phyloP scores from a whole-genome alignment of 352 stramenopile genomes.

The Phytophthora megakarya region DNA sequence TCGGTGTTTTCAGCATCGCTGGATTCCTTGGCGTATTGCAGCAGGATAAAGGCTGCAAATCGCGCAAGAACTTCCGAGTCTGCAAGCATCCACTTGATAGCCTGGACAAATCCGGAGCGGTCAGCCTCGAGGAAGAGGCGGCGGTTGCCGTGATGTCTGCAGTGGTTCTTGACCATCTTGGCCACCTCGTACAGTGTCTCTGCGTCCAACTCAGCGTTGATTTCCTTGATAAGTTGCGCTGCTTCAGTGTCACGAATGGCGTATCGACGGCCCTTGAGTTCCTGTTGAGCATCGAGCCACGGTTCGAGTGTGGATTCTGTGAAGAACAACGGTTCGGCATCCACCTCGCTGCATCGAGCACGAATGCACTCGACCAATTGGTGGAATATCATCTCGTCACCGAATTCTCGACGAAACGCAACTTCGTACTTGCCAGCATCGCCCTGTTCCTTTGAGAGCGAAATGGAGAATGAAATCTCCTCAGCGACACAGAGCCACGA shows the following conservation, averaged over 20 bases:
- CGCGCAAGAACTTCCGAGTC: conserved; percentile 61
- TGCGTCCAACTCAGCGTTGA: conserved; percentile 61
- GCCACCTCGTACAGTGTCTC: conserved; percentile 70
- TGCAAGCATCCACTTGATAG: conserved; percentile 68
- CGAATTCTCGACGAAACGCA: conserved; percentile 55
- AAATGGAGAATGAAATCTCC: conserved; percentile 62
- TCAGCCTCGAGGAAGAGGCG: conserved; percentile 55
- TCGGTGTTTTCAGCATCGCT: conserved; percentile 30
- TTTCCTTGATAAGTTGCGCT: conserved; percentile 52
- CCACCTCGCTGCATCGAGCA: conserved; percentile 56
- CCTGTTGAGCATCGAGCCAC: conserved; percentile 62
- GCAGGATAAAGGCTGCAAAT: conserved; percentile 70
- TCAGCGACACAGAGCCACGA: conserved; percentile 70
- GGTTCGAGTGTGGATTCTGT: conserved; percentile 52
- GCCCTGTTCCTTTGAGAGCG: conserved; percentile 48
- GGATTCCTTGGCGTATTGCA: conserved; percentile 58
- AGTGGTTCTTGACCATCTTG: conserved; percentile 72
- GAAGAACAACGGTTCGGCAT: conserved; percentile 63
- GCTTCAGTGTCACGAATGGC: conserved; percentile 61
- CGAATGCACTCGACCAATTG: conserved; percentile 61
- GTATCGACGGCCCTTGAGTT: conserved; percentile 54
- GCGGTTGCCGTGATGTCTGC: conserved; percentile 74
- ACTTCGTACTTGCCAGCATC: conserved; percentile 48
- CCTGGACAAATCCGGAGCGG: conserved; percentile 48
- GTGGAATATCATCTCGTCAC: conserved; percentile 63